These are phyloP conservation scores for Nadsonia starkeyi-henricii DNA, from an alignment of 1,139 yeast species.

Conservation along the genomic window DNA sequence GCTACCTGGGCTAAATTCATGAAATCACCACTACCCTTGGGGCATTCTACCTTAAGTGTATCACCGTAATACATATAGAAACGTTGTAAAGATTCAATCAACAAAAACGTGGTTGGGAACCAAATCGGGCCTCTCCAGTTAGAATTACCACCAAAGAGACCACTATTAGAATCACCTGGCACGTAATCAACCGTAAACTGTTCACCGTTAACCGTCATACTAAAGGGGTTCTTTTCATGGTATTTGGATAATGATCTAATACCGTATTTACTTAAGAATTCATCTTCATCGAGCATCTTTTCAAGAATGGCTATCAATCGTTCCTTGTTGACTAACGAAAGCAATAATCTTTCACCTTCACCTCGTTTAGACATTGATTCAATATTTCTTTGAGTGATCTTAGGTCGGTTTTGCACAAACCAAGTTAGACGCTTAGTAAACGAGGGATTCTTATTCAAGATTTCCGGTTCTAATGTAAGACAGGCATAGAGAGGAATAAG, in stretches of 20 bases:
- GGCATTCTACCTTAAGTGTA: constrained; percentile 76
- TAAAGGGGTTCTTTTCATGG: constrained; percentile 77
- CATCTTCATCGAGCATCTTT: constrained; percentile 78
- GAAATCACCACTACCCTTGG: constrained; percentile 70
- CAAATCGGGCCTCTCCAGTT: constrained; percentile 99
- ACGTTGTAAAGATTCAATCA: constrained; percentile 81
- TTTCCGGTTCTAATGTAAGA: constrained; percentile 77
- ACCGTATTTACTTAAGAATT: constrained; percentile 78
- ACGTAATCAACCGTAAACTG: constrained; percentile 63
- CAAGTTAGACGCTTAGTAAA: constrained; percentile 78
- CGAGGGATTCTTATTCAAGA: constrained; percentile 65
- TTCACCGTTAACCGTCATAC: constrained; percentile 74
- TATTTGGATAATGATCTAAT: constrained; percentile 79
- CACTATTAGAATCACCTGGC: constrained; percentile 90
- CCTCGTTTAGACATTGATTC: constrained; percentile 83
- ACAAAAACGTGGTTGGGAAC: constrained; percentile 85
- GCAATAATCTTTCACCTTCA: constrained; percentile 68
- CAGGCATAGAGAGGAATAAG: constrained; percentile 88
- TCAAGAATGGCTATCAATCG: constrained; percentile 63
- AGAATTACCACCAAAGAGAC: constrained; percentile 93
- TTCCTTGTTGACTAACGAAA: constrained; percentile 74
- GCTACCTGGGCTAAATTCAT: constrained; percentile 87
- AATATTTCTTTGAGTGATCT: constrained; percentile 72
- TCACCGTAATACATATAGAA: constrained; percentile 87
- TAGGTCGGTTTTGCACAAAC: constrained; percentile 63